These are phyloP conservation scores for Kodamaea leandrae DNA, from an alignment of 805 yeast species.

Conservation along the genomic window DNA sequence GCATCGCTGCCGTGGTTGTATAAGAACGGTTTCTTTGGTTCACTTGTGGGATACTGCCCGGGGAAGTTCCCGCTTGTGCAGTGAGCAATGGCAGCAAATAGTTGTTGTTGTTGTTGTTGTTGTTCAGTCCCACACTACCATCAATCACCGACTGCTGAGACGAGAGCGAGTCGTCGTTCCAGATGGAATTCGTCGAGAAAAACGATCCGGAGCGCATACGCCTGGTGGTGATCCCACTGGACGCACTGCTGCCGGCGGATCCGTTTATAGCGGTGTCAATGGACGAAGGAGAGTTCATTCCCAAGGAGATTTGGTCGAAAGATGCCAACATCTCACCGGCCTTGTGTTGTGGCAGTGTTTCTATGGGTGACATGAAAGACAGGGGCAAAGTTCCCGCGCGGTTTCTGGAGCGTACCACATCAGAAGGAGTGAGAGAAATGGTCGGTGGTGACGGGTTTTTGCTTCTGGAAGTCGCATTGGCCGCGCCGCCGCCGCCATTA, in stretches of 20 bases:
- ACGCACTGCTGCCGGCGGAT: constrained; percentile 15
- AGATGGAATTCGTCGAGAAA: constrained; percentile 50
- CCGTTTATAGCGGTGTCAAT: constrained; percentile 21
- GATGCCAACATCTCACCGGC: constrained; percentile 2
- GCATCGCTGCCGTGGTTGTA: constrained; percentile 44
- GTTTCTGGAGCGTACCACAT: constrained; percentile 46
- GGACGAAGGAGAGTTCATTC: constrained; percentile 16
- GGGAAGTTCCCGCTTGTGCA: constrained; percentile 15
- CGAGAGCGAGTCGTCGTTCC: constrained; percentile 48
- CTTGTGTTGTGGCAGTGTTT: constrained; percentile 8
- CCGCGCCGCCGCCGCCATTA: background rate
- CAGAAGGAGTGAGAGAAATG: constrained; percentile 29
- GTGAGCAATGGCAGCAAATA: constrained; percentile 20
- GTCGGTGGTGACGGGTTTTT: constrained; percentile 30
- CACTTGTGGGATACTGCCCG: constrained; percentile 10
- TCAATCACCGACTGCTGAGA: constrained; percentile 6
- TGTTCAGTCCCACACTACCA: constrained; percentile 1
- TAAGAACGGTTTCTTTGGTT: constrained; percentile 46
- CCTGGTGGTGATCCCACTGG: constrained; percentile 12
- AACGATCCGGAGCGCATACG: constrained; percentile 59
- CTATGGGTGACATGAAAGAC: constrained; percentile 32
- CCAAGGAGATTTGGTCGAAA: constrained; percentile 20
- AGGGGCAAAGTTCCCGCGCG: constrained; percentile 83
- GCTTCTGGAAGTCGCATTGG: background rate
- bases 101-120: constrained; percentile 7